Evolutionary conservation across 257 asterid species (phyloP).

Genomic region (Rauvolfia tetraphylla): DNA sequence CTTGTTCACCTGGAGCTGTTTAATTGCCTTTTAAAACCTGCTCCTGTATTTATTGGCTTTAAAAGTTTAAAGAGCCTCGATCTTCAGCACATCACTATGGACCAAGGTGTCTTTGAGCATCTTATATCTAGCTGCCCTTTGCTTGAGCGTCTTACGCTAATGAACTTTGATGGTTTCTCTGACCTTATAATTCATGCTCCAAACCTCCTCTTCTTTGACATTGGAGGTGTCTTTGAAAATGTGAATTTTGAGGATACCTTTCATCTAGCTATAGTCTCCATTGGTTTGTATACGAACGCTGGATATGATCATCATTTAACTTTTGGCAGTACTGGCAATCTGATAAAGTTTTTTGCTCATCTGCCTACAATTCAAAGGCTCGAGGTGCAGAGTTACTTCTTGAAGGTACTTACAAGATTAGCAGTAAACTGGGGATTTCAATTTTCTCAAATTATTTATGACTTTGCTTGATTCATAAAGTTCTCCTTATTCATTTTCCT

Average conservation of each 20-base stretch:
- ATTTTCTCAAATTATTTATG: background rate
- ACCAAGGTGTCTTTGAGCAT: slow-evolving; percentile 73
- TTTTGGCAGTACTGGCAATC: slow-evolving; percentile 66
- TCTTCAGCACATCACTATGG: slow-evolving; percentile 97
- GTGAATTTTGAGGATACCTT: slow-evolving; percentile 62
- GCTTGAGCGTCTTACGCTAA: slow-evolving; percentile 82
- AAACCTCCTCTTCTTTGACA: slow-evolving; percentile 85
- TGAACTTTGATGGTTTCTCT: slow-evolving; percentile 90
- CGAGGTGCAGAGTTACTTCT: slow-evolving; percentile 87
- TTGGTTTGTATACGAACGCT: slow-evolving; percentile 61
- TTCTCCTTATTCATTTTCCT: background rate
- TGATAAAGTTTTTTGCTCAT: slow-evolving; percentile 71
- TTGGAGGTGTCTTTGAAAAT: slow-evolving; percentile 85
- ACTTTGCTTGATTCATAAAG: background rate
- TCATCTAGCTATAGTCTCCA: slow-evolving; percentile 73
- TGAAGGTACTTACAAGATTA: slow-evolving; percentile 59
- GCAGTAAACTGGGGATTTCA: background rate
- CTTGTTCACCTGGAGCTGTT: slow-evolving; percentile 83
- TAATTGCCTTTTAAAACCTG: slow-evolving; percentile 82
- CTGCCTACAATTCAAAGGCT: slow-evolving; percentile 89
- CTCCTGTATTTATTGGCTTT: slow-evolving; percentile 61
- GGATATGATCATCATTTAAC: slow-evolving; percentile 47
- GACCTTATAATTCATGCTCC: slow-evolving; percentile 73
- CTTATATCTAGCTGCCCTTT: slow-evolving; percentile 68
- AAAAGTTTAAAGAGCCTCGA: slow-evolving; percentile 81